Conservation (phyloP, 208 protist species). For the Strigomonas galati region DNA sequence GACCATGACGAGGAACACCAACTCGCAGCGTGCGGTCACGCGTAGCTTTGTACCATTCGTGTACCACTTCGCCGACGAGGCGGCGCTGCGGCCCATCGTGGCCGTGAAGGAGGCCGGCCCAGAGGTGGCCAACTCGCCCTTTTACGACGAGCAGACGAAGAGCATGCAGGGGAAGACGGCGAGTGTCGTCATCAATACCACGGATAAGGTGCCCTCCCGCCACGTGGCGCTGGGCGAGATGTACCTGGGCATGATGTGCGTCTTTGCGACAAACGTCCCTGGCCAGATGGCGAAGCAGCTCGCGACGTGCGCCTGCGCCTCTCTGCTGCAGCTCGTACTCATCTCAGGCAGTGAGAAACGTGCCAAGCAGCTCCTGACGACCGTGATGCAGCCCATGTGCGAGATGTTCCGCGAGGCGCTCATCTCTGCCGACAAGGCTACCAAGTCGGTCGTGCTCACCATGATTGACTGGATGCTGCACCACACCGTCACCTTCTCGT, state of each 20-base stretch:
- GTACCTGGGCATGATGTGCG: slow-evolving; percentile 70
- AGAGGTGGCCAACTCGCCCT: not conserved
- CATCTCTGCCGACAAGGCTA: slow-evolving; percentile 65
- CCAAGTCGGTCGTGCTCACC: slow-evolving; percentile 73
- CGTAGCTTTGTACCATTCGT: slow-evolving; percentile 77
- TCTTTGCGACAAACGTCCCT: slow-evolving; percentile 49
- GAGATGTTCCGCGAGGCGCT: slow-evolving; percentile 77
- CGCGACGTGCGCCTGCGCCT: slow-evolving; percentile 71
- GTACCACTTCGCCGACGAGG: slow-evolving; percentile 77
- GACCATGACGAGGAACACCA: slow-evolving; percentile 50
- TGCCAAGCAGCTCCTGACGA: slow-evolving; percentile 38
- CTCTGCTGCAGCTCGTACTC: slow-evolving; percentile 72
- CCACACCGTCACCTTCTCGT: slow-evolving; percentile 40
- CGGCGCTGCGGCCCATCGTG: slow-evolving; percentile 37
- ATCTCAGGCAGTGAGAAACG: slow-evolving; percentile 29
- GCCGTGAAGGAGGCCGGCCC: slow-evolving; percentile 44
- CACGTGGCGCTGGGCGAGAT: slow-evolving; percentile 61
- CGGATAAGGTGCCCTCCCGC: slow-evolving; percentile 26
- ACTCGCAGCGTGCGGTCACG: slow-evolving; percentile 54
- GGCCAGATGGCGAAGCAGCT: slow-evolving; percentile 81
- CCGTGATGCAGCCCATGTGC: slow-evolving; percentile 67
- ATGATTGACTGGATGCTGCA: slow-evolving; percentile 85
- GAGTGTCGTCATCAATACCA: slow-evolving; percentile 35
- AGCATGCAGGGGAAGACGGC: not conserved
- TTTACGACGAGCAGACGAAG: not conserved